Base-by-base conservation (phyloP, 2,329 filamentous ascomycete species). In the Zymoseptoria passerinii region DNA sequence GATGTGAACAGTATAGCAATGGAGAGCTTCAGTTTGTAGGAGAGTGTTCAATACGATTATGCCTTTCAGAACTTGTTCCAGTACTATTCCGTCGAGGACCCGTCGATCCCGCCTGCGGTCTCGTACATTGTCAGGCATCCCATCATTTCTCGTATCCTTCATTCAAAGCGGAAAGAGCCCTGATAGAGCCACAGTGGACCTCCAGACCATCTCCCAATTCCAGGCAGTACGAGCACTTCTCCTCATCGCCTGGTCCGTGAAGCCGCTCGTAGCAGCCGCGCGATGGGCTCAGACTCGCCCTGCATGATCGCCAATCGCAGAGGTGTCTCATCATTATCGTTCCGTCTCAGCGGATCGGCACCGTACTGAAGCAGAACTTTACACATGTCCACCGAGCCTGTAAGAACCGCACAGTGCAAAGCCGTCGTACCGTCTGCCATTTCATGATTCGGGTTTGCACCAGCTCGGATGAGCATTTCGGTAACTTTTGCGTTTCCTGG, bases 371-470 rank as follows among this genome's bases (percentile, higher is more conserved):
- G 51, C n/a, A 72, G 56, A 16, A 58, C 55, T 44, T 65, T 61
- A 40, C 63, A 66, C 56, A 67, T 66, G 48, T 59, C 64, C 28
- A 58, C 55, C 9, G 63, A 62, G 19, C 62, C 66, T 5, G 60
- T 60, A 28, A 66, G 58, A 18, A 69, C 65, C 6, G 70, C 70
- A 50, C 66, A 72, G 53, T 70, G 67, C 29, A 72, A 52, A 7
- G 66, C 59, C 9, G 68, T 68, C 52, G 65, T 67, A 2, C 68
- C 70, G 40, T 71, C 67, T 4, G 60, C 60, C 62, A 69, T 66
- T 2, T 49, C 50, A 16, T 66, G 64, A 53, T 70, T 62, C 10
- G 63, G 63, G 19, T 69, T 63, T 13, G 68, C 69, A 27, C 67
- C 67, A 3, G 67, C 67, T 51, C 55, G 55, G 8, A 72, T 54